Evolutionary conservation across 805 yeast genomes (phyloP).

Genomic region (Monosporozyma aerobia): DNA sequence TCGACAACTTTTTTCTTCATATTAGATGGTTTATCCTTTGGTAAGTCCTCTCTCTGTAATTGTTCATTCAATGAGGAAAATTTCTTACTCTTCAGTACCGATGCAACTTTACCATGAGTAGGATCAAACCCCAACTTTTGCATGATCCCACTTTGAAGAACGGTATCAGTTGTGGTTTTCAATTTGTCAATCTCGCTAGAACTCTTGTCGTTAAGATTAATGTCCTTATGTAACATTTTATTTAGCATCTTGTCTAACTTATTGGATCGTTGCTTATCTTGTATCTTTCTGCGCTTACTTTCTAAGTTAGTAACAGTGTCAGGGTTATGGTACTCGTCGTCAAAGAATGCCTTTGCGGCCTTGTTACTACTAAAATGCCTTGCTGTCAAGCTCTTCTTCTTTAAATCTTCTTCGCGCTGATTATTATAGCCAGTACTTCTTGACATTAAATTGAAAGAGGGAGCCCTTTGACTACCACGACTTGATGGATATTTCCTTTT

Average conservation of each 20-base stretch:
- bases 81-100: slow-evolving; percentile 9
- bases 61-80: background rate
- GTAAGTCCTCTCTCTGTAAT: background rate
- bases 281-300: slow-evolving; percentile 32
- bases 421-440: background rate
- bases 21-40: slow-evolving; percentile 4
- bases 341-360: slow-evolving; percentile 43
- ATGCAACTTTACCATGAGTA: slow-evolving; percentile 26
- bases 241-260: slow-evolving; percentile 18
- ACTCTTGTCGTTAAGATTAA: slow-evolving; percentile 16
- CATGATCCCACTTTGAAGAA: slow-evolving; percentile 35
- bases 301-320: slow-evolving; percentile 35
- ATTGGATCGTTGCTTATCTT: slow-evolving; percentile 30
- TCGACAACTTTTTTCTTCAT: slow-evolving; percentile 19
- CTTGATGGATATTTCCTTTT: background rate
- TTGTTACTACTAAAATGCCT: slow-evolving; percentile 32
- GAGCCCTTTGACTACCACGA: background rate
- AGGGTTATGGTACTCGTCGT: slow-evolving; percentile 42
- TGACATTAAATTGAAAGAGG: background rate
- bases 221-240: slow-evolving; percentile 6
- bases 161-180: slow-evolving; percentile 25
- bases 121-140: slow-evolving; percentile 47
- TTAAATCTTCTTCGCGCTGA: background rate
- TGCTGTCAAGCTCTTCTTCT: slow-evolving; percentile 7
- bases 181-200: slow-evolving; percentile 17